Evolutionary conservation across 352 stramenopile genomes (phyloP).

Genomic region (Pythium rishiriense): DNA sequence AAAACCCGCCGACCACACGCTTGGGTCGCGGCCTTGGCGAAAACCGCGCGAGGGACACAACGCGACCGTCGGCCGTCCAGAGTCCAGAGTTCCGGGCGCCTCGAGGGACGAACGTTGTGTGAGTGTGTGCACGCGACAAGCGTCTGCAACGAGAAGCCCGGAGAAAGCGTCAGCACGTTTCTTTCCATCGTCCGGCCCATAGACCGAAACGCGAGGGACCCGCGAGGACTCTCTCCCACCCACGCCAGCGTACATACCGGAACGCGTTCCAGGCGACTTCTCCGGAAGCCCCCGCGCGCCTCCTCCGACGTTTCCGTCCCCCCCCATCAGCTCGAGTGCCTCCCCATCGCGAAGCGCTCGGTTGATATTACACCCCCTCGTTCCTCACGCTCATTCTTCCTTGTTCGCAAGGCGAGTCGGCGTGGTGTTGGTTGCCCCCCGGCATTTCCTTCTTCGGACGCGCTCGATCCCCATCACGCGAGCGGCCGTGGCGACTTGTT

Average conservation of each 20-base stretch:
- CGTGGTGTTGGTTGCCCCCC: neutral
- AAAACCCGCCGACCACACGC: conserved; percentile 2
- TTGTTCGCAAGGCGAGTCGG: conserved; percentile 14
- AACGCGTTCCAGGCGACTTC: conserved; percentile 17
- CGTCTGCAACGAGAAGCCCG: neutral
- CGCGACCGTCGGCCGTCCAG: neutral
- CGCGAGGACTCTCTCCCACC: neutral
- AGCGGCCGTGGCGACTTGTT: neutral
- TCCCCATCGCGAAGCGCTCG: neutral
- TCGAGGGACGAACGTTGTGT: neutral
- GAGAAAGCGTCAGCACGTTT: conserved; percentile 27
- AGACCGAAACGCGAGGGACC: conserved; percentile 12
- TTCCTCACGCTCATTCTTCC: conserved; percentile 23
- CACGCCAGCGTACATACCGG: conserved; percentile 4
- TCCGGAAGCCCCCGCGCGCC: neutral
- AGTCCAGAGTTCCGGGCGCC: conserved; percentile 6
- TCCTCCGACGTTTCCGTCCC: neutral
- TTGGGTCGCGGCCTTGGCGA: neutral
- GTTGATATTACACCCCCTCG: conserved; percentile 28
- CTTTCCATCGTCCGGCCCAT: conserved; percentile 26
- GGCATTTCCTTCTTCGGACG: conserved; percentile 7
- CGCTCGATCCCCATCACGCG: neutral
- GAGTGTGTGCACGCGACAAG: neutral
- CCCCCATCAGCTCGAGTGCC: neutral
- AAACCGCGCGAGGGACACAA: neutral